These are phyloP conservation scores for Olyra latifolia DNA, from an alignment of 176 grass and related monocot genomes.

Conservation along the genomic window DNA sequence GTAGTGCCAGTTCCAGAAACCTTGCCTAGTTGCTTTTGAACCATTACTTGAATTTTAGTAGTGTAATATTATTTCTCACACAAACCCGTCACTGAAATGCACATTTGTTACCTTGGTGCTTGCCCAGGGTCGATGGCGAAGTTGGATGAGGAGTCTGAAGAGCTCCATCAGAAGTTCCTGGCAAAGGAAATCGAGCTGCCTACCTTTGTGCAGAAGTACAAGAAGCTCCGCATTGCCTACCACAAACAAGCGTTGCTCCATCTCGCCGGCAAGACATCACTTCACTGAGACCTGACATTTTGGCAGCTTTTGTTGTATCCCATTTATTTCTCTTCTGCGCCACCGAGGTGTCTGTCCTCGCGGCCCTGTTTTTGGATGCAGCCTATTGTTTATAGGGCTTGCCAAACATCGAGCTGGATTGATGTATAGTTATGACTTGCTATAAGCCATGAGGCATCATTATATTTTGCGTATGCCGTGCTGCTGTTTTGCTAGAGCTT, in stretches of 20 bases:
- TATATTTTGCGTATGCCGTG: not conserved
- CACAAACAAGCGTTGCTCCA: slow-evolving; percentile 71
- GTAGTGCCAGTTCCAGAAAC: not conserved
- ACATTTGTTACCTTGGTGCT: not conserved
- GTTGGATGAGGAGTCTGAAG: slow-evolving; percentile 76
- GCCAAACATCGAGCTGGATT: not conserved
- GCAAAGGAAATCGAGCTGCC: slow-evolving; percentile 70
- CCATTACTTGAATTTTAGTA: not conserved
- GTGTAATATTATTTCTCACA: not conserved
- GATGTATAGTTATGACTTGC: slow-evolving; percentile 25
- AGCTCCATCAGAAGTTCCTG: slow-evolving; percentile 59
- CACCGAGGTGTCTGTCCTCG: not conserved
- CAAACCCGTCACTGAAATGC: not conserved
- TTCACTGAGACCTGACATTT: slow-evolving; percentile 34
- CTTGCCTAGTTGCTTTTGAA: not conserved
- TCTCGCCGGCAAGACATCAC: slow-evolving; percentile 75
- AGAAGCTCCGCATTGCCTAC: slow-evolving; percentile 61
- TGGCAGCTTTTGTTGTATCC: slow-evolving; percentile 4
- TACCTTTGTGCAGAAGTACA: slow-evolving; percentile 85
- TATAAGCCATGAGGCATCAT: not conserved
- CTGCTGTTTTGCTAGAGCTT: not conserved
- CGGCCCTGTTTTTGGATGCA: not conserved
- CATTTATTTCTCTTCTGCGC: not conserved
- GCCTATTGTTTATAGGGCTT: slow-evolving; percentile 25
- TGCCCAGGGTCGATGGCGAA: slow-evolving; percentile 55